phyloP scores from a whole-genome alignment of 495 filamentous ascomycete species.

The Hypoxylon perforatum region DNA sequence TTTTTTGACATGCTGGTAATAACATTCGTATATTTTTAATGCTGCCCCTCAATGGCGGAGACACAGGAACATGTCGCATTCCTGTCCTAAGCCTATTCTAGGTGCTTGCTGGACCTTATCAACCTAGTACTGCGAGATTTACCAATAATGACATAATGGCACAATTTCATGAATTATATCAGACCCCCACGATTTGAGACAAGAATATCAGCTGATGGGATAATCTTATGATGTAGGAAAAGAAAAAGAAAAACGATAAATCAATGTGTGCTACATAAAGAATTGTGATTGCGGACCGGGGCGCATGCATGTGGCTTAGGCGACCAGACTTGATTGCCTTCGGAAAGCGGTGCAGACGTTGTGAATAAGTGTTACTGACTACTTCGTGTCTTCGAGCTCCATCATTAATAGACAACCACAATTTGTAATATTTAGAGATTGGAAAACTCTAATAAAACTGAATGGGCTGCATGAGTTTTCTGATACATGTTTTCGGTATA shows the following conservation, averaged over 20 bases:
- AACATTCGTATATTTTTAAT: too few relatives aligned
- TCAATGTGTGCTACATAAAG: too few relatives aligned
- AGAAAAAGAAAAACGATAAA: neutral
- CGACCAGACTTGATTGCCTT: slow-evolving; percentile 1
- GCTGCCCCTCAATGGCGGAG: too few relatives aligned
- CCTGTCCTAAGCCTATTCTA: too few relatives aligned
- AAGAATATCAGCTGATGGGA: too few relatives aligned
- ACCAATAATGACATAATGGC: too few relatives aligned
- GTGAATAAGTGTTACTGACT: slow-evolving; percentile 41
- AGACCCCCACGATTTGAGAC: too few relatives aligned
- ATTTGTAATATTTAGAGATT: neutral
- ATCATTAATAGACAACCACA: neutral
- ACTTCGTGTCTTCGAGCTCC: slow-evolving; percentile 12
- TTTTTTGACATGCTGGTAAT: too few relatives aligned
- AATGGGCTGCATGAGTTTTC: neutral
- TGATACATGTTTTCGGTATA: slow-evolving; percentile 5
- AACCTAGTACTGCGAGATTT: too few relatives aligned
- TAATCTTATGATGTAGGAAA: neutral
- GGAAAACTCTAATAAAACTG: neutral
- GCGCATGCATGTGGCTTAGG: slow-evolving; percentile 17
- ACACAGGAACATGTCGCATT: too few relatives aligned
- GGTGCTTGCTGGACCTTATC: too few relatives aligned
- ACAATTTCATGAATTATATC: too few relatives aligned
- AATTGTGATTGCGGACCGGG: neutral
- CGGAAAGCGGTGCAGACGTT: neutral